These are phyloP conservation scores for Secale cereale DNA, from an alignment of 176 grass and related monocot species.

Conservation along the genomic window DNA sequence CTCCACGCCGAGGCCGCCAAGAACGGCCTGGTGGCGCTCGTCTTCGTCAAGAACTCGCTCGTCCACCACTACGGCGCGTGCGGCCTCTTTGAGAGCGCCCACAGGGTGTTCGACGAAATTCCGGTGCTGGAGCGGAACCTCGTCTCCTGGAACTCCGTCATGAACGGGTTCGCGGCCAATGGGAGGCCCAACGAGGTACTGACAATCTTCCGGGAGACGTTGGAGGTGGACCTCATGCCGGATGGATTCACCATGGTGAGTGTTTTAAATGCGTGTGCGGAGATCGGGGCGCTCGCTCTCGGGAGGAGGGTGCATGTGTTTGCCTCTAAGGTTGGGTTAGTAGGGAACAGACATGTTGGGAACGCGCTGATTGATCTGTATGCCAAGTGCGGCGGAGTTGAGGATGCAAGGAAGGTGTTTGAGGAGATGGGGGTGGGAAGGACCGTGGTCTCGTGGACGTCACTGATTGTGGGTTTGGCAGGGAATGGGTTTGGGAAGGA, in stretches of 20 bases:
- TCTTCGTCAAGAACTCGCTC: conserved; percentile 76
- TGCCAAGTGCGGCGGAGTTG: conserved; percentile 58
- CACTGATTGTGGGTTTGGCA: conserved; percentile 65
- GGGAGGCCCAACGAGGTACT: conserved; percentile 74
- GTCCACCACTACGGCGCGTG: conserved; percentile 63
- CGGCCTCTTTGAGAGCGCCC: conserved; percentile 59
- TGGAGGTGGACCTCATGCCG: conserved; percentile 18
- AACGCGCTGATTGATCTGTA: conserved; percentile 82
- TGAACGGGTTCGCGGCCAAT: conserved; percentile 70
- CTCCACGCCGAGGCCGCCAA: conserved; percentile 58
- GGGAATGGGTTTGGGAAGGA: conserved; percentile 73
- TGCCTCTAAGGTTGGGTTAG: conserved; percentile 51
- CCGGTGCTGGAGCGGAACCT: conserved; percentile 42
- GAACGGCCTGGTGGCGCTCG: conserved; percentile 46
- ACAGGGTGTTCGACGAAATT: conserved; percentile 78
- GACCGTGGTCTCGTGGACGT: conserved; percentile 69
- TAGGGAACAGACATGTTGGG: conserved; percentile 46
- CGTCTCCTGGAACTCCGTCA: conserved; percentile 76
- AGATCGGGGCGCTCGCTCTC: conserved; percentile 52
- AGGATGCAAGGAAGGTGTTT: conserved; percentile 55
- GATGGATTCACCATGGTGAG: conserved; percentile 82
- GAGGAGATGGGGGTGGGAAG: conserved; percentile 50
- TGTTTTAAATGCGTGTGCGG: conserved; percentile 56
- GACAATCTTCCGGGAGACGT: conserved; percentile 63
- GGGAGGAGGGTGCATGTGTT: conserved; percentile 64